Conservation (phyloP, 2,329 filamentous ascomycete species). For the Pyrenochaeta sp. region DNA sequence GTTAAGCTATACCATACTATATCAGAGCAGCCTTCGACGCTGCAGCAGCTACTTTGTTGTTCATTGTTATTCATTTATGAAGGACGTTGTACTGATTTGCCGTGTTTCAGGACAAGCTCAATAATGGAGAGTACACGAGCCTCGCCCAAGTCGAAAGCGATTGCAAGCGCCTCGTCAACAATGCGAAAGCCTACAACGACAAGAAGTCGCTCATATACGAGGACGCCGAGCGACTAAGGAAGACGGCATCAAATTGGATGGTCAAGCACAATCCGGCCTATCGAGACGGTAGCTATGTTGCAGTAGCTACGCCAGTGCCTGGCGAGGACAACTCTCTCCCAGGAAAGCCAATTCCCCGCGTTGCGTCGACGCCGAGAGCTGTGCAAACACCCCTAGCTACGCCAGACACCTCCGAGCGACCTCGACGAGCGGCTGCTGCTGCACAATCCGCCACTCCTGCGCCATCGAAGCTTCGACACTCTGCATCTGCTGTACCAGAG, state of each 20-base stretch:
- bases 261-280: conserved; percentile 86
- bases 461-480: conserved; percentile 43
- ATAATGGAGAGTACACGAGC: conserved; percentile 71
- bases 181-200: conserved; percentile 84
- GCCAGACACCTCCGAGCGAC: conserved; percentile 39
- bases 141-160: conserved; percentile 82
- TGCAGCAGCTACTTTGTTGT: background rate
- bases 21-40: background rate
- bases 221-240: conserved; percentile 86
- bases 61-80: background rate
- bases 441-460: conserved; percentile 41
- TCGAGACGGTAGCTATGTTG: conserved; percentile 69
- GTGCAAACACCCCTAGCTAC: conserved; percentile 29
- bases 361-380: conserved; percentile 35
- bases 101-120: conserved; percentile 66
- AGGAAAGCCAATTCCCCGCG: conserved; percentile 38
- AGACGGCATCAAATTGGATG: conserved; percentile 89
- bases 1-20: background rate
- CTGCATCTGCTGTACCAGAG: conserved; percentile 34
- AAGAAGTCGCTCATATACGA: conserved; percentile 77
- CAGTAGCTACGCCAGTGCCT: conserved; percentile 77
- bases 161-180: conserved; percentile 86
- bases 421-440: conserved; percentile 42
- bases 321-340: conserved; percentile 55
- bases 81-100: conserved; percentile 20